Evolutionary conservation across 441 rosid species (phyloP).

Genomic region (Eugenia klotzschiana): DNA sequence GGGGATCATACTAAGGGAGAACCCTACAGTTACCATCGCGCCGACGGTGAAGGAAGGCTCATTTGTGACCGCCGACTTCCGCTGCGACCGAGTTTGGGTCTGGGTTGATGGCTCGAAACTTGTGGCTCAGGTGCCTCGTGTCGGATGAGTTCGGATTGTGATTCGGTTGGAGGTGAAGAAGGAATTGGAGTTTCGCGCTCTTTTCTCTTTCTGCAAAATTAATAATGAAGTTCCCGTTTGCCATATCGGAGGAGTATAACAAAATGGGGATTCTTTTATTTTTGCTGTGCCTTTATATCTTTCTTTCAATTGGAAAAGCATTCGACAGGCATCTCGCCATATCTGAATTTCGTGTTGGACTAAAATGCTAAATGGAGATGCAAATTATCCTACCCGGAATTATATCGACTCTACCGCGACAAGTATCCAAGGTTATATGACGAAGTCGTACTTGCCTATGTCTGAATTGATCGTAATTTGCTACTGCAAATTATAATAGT

Average conservation of each 20-base stretch:
- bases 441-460: too few relatives aligned
- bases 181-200: background rate
- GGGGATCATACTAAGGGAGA: background rate
- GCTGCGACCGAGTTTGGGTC: background rate
- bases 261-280: background rate
- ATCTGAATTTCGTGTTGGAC: background rate
- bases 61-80: background rate
- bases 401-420: too few relatives aligned
- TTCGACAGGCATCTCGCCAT: background rate
- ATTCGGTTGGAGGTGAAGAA: background rate
- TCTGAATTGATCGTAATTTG: too few relatives aligned
- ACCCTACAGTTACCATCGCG: background rate
- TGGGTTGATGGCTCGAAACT: background rate
- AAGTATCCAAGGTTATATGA: too few relatives aligned
- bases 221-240: background rate
- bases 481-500: too few relatives aligned
- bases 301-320: background rate
- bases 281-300: background rate
- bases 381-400: too few relatives aligned
- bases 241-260: background rate
- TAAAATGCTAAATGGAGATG: too few relatives aligned
- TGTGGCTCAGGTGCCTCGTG: background rate
- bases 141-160: background rate
- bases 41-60: background rate
- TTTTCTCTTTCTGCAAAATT: background rate